phyloP scores from a whole-genome alignment of 75 land plant genomes.

The Cunninghamia lanceolata region DNA sequence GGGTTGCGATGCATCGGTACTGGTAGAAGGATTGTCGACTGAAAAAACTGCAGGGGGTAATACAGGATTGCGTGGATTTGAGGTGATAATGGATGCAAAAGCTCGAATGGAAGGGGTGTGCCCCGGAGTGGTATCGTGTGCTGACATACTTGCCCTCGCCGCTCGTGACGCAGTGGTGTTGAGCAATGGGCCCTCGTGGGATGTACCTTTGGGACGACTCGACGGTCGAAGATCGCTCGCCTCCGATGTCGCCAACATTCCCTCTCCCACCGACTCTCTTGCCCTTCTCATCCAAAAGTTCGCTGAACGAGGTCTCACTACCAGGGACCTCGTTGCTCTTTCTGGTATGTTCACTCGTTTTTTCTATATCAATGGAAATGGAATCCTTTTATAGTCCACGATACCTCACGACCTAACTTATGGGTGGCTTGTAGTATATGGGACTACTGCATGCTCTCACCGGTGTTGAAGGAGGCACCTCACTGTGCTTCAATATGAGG shows the following conservation, averaged over 20 bases:
- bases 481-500: too few relatives aligned
- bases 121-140: constrained; percentile 77
- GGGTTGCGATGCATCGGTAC: constrained; percentile 84
- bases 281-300: constrained; percentile 15
- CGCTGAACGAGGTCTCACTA: constrained; percentile 9
- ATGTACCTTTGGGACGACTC: constrained; percentile 13
- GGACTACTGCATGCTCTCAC: too few relatives aligned
- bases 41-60: constrained; percentile 56
- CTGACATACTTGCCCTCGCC: constrained; percentile 76
- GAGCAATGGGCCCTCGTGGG: constrained; percentile 24
- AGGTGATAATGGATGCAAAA: constrained; percentile 72
- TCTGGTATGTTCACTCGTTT: not conserved
- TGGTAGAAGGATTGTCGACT: constrained; percentile 46
- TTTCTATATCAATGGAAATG: too few relatives aligned
- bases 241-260: constrained; percentile 15
- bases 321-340: constrained; percentile 18
- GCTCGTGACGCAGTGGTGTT: constrained; percentile 68
- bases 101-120: constrained; percentile 48
- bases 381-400: too few relatives aligned
- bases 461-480: too few relatives aligned
- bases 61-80: constrained; percentile 60
- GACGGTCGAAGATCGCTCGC: constrained; percentile 21
- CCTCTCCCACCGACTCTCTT: constrained; percentile 21
- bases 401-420: too few relatives aligned
- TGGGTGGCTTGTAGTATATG: too few relatives aligned